Base-by-base conservation (phyloP, 306 rosid species). In the Lotus japonicus region DNA sequence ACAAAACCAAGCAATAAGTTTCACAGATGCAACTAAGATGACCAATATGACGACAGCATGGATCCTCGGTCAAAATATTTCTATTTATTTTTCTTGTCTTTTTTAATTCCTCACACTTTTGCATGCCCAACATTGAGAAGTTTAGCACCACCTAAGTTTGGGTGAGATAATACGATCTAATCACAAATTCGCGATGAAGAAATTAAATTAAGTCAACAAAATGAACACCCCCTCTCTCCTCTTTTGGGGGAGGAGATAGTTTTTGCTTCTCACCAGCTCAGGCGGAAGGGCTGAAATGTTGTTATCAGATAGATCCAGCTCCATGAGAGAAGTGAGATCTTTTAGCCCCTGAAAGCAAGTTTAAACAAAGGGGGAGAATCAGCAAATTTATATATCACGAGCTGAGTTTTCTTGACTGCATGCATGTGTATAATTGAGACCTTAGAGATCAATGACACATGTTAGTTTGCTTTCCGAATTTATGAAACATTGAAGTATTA, bases 271-370 rank as follows among this genome's bases (percentile, higher is more conserved):
- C 56, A 92, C 97, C 97, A 90, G 81, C 79, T 85, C 88, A 39
- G 98, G 86, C 9, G 97, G 95, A 79, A 94, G 92, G 58, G 69
- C 56, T 13, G 94, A 86, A 63, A 94, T 86, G 84, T 77, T 82
- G 77, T 92, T 92, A 84, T 92, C 88, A 53, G 97, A 90, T 52
- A 92, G 80, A 75, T 79, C 94, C 58, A 90, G 88, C 84, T 94
- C 96, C 51, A 57, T 38, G 61, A 94, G 98, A 73, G 92, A 82
- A 66, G 84, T 67, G 43, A 80, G 83, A 82, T 77, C 49, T 77
- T 83, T 84, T 66, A 94, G 64, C 43, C 73, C 97, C 98, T 94
- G 92, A 81, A 73, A 72, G 58, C 54, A 72, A 76, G 63, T 36
- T 46, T 59, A 58, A 81, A 52, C 16, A 65, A 14, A 45, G 36